These are phyloP conservation scores for Stipa capillata DNA, from an alignment of 176 grass and related monocot genomes.

Conservation along the genomic window DNA sequence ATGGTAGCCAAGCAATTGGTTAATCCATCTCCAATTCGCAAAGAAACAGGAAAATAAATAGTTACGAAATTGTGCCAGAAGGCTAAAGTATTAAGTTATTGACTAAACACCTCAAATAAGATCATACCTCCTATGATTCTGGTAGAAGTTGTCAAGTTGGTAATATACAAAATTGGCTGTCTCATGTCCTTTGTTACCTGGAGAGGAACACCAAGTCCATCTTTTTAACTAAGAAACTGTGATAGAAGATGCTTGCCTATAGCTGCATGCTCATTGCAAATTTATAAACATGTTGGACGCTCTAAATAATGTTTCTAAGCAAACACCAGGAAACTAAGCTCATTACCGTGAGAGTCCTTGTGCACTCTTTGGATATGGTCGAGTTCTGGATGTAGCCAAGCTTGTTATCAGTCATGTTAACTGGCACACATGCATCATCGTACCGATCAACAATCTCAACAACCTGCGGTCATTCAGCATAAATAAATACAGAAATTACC, in stretches of 20 bases:
- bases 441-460: slow-evolving; percentile 85
- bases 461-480: slow-evolving; percentile 39
- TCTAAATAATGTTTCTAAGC: background rate
- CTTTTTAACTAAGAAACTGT: background rate
- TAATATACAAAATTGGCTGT: slow-evolving; percentile 94
- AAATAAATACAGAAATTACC: slow-evolving; percentile 3
- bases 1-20: background rate
- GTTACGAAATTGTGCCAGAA: background rate
- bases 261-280: background rate
- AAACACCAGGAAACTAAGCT: background rate
- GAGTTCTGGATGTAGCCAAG: slow-evolving; percentile 61
- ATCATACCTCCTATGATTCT: slow-evolving; percentile 96
- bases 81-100: background rate
- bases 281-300: background rate
- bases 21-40: background rate
- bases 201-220: background rate
- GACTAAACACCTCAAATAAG: slow-evolving; percentile 8
- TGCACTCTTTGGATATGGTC: slow-evolving; percentile 56
- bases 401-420: slow-evolving; percentile 49
- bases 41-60: background rate
- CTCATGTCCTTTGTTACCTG: slow-evolving; percentile 85
- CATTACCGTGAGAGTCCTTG: slow-evolving; percentile 60
- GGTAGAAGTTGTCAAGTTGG: slow-evolving; percentile 97
- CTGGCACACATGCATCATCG: slow-evolving; percentile 57
- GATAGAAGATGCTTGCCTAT: background rate